Evolutionary conservation across 169 alveolate genomes (phyloP), one percentile per base, ranked within the genome.

Genomic region (Eimeria praecox): DNA sequence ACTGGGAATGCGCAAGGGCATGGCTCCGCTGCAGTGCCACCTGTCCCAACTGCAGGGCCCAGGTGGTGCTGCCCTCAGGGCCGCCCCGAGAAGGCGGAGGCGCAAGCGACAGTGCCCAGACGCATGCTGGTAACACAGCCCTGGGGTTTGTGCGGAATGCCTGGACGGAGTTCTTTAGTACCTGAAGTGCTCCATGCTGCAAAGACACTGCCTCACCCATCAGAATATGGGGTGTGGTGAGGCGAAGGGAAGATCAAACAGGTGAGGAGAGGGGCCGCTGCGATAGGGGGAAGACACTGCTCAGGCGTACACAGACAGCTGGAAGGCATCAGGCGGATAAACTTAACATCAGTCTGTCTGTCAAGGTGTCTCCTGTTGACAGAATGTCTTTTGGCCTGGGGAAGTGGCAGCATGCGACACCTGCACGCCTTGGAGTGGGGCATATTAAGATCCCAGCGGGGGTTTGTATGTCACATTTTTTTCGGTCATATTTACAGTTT

Each of bases 1-100:
- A 97, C 95, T 66, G 91, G 93, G 90, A 78, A 30, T 97, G 98
- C 71, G 97, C 94, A 30, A 73, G 87, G 64, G 96, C 86, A 5
- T 97, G 98, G 98, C 94, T 96, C 52, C 62, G 94, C 66, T 88
- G 83, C 46, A 96, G 95, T 56, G 91, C 75, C 71, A 95, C 98
- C 69, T 97, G 98, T 44, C 98, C 98, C 44, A 96, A 97, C 85
- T 97, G 98, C 90, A 62, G 96, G 52, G 96, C 96, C 5, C 94
- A 93, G 35, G 90, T 93, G 9, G 90, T 62, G 44, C 40, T 83
- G 64, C 90, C 90, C 12, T n/a, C 56, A 38, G 95, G 42, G 56
- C 77, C 49, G 24, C 71, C 52, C 38, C 56, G 30, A 9, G 95
- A 35, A 35, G 52, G 75, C n/a, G 87, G 87, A 59, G 88, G 38